These are phyloP conservation scores for Mucor lusitanicus DNA, from an alignment of 371 early-diverging fungal species.

Conservation along the genomic window DNA sequence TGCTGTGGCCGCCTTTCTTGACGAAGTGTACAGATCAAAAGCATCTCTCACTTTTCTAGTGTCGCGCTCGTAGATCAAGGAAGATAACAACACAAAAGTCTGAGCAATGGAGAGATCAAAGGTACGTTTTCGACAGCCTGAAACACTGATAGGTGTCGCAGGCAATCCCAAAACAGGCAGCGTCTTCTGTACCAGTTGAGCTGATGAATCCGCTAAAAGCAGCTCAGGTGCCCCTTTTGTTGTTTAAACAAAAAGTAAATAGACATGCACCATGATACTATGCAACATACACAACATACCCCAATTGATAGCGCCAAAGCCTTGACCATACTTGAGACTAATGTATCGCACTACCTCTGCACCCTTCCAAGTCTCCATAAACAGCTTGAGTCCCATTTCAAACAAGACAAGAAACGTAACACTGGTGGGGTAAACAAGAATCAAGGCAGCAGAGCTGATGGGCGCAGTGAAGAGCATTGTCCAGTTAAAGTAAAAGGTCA, in stretches of 20 bases:
- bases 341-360: constrained; percentile 17
- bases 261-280: neutral
- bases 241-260: neutral
- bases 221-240: constrained; percentile 23
- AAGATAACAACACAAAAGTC: constrained; percentile 22
- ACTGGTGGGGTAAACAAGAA: constrained; percentile 23
- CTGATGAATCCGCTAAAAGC: constrained; percentile 22
- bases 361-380: constrained; percentile 32
- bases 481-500: constrained; percentile 41
- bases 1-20: neutral
- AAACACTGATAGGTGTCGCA: neutral
- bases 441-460: constrained; percentile 21
- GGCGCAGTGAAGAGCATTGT: constrained; percentile 29
- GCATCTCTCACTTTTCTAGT: constrained; percentile 40
- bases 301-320: constrained; percentile 41
- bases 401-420: constrained; percentile 24
- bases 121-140: constrained; percentile 21
- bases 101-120: constrained; percentile 39
- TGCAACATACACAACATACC: constrained; percentile 17
- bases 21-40: constrained; percentile 4
- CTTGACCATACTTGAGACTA: constrained; percentile 28
- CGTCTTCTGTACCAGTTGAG: constrained; percentile 16
- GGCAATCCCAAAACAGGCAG: constrained; percentile 23
- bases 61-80: constrained; percentile 49
- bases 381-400: constrained; percentile 26